Evolutionary conservation across 2,329 filamentous ascomycete genomes (phyloP), one percentile per base, ranked within the genome.

Genomic region (Phoma sp.): DNA sequence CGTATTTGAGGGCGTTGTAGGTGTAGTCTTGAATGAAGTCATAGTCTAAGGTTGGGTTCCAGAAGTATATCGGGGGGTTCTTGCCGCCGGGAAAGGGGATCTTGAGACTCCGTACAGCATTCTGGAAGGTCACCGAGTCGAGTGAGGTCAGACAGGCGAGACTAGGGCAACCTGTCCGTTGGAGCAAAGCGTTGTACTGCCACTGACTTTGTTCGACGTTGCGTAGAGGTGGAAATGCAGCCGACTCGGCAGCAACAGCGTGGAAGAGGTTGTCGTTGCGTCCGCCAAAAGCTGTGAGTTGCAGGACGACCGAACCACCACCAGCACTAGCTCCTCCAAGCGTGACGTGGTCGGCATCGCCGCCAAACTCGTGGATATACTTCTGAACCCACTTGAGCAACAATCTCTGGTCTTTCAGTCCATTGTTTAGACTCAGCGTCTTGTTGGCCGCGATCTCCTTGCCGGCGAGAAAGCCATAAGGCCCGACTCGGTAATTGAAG

Each of bases 21-120:
- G 75, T 77, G 53, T 74, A 76, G 49, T 78, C 73, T 47, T 64
- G 57, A 33, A 79, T 67, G 39, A 80, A 74, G 53, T 77, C 72
- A 24, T 76, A 70, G 65, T 80, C 78, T 12, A 79, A 62, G 2
- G 71, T 76, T 1, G 78, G 79, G 17, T 76, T 75, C 67, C 73
- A 81, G 63, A 76, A 76, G 54, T 73, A 80, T 5, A 73, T 58
- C 2, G 77, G 74, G 1, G 68, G 54, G 7, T 56, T 58, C 19
- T 52, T 63, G 19, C 60, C 70, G 6, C 76, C 76, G 0, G 78
- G 77, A 40, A 74, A 80, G 3, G 76, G 70, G 24, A 64, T 63
- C 25, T 69, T 69, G 21, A 77, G 43, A 33, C 71, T 72, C 4
- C 64, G 59, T 1, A 73, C 72, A 12, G 75, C 76, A 15, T 61